Percentiles rank a stretch among this genome's conserved stretches.
Conservation (phyloP, 2,329 filamentous ascomycete species). For the Claviceps sp. region DNA sequence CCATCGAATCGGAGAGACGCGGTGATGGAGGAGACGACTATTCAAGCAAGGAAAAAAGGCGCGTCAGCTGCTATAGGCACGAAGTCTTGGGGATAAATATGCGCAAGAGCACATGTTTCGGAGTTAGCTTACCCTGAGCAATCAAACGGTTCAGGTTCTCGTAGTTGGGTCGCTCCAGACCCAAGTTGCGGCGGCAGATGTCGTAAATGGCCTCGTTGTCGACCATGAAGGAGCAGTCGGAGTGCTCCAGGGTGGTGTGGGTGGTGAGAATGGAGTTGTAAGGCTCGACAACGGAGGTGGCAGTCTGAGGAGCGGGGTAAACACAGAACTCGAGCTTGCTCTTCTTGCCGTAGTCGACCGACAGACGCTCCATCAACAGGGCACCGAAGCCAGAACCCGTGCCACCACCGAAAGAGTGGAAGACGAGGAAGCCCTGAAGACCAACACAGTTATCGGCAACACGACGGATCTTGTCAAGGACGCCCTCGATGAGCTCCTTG, state of each 20-base stretch:
- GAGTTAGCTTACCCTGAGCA: slow-evolving; percentile 62
- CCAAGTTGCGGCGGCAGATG: slow-evolving; percentile 95
- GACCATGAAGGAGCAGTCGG: slow-evolving; percentile 99
- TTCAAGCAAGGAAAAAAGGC: neutral
- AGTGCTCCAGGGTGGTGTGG: slow-evolving; percentile 98
- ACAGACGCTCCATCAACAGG: slow-evolving; percentile 96
- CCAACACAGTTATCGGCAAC: slow-evolving; percentile 96
- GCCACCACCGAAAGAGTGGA: slow-evolving; percentile 99
- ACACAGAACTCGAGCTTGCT: slow-evolving; percentile 99
- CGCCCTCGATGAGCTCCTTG: slow-evolving; percentile 97
- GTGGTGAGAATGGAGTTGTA: slow-evolving; percentile 99
- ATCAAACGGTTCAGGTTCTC: slow-evolving; percentile 99
- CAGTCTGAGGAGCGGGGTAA: slow-evolving; percentile 93
- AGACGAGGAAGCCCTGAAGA: slow-evolving; percentile 97
- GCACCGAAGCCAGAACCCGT: slow-evolving; percentile 98
- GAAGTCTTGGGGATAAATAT: neutral
- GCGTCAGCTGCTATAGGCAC: neutral
- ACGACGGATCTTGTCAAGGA: slow-evolving; percentile 92
- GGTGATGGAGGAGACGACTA: slow-evolving; percentile 96
- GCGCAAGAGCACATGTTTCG: neutral
- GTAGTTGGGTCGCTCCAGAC: slow-evolving; percentile 93
- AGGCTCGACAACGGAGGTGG: slow-evolving; percentile 94
- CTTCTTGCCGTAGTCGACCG: slow-evolving; percentile 99
- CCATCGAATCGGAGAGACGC: slow-evolving; percentile 97
- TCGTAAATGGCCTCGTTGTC: slow-evolving; percentile 99